Percentiles rank a stretch among this genome's conserved stretches.
These are phyloP conservation scores for Mycena crocata DNA, from an alignment of 768 basidiomycete genomes.

Conservation along the genomic window DNA sequence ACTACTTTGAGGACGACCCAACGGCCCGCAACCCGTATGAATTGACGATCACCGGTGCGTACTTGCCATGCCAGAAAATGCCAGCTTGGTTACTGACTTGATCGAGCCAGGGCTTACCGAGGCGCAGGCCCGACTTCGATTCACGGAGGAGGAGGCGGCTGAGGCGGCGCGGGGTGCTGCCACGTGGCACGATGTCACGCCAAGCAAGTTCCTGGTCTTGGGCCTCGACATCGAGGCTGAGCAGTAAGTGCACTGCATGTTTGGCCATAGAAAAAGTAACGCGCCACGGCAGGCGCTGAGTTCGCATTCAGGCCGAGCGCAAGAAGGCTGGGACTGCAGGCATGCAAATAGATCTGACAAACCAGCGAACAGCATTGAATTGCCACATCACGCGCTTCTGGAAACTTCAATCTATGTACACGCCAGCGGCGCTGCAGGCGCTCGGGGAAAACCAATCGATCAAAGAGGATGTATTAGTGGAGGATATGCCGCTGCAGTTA, in stretches of 20 bases:
- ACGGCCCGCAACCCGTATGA: not conserved
- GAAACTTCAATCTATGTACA: too few species aligned
- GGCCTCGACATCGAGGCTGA: slow-evolving; percentile 1
- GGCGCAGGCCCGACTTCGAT: not conserved
- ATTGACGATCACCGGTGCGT: not conserved
- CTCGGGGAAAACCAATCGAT: too few species aligned
- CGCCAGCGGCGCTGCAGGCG: too few species aligned
- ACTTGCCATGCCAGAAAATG: too few species aligned
- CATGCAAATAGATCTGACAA: not conserved
- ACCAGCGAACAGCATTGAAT: not conserved
- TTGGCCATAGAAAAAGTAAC: too few species aligned
- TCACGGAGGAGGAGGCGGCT: not conserved
- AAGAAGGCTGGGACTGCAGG: slow-evolving; percentile 7
- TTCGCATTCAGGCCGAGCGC: slow-evolving; percentile 30
- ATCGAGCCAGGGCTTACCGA: slow-evolving; percentile 1
- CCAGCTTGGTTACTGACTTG: too few species aligned
- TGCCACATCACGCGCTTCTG: too few species aligned
- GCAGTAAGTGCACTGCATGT: too few species aligned
- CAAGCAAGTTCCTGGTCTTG: not conserved
- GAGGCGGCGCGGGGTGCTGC: not conserved
- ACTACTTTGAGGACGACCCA: not conserved
- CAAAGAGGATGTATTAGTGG: too few species aligned
- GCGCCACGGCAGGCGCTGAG: slow-evolving; percentile 7
- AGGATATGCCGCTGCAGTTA: too few species aligned
- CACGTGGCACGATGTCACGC: not conserved